Percentiles rank a stretch among this genome's conserved stretches.
phyloP scores from a whole-genome alignment of 2,329 filamentous ascomycete genomes.

The Verticillium tricorpus region DNA sequence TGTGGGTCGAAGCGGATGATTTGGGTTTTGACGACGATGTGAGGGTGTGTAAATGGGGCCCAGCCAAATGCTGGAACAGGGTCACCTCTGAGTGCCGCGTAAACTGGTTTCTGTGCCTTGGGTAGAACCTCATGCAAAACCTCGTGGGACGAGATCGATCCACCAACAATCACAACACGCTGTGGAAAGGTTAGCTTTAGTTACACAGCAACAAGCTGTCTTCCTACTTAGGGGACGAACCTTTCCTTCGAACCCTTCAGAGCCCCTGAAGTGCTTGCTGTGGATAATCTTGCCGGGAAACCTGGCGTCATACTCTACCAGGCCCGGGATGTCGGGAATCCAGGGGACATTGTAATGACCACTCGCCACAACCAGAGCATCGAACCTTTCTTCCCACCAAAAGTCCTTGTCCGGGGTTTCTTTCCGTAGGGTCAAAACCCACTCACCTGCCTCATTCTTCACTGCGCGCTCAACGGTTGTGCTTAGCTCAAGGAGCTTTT shows the following conservation, averaged over 20 bases:
- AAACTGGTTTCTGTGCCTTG: slow-evolving; percentile 39
- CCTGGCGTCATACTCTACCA: slow-evolving; percentile 30
- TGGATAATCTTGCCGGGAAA: slow-evolving; percentile 34
- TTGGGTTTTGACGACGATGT: slow-evolving; percentile 36
- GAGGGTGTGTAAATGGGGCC: slow-evolving; percentile 50
- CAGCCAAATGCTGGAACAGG: slow-evolving; percentile 49
- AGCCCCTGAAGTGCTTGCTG: slow-evolving; percentile 31
- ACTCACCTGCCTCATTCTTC: slow-evolving; percentile 35
- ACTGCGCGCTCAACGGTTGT: slow-evolving; percentile 54
- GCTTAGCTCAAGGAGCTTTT: slow-evolving; percentile 37
- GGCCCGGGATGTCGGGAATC: slow-evolving; percentile 33
- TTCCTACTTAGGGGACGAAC: slow-evolving; percentile 1
- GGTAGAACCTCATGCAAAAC: slow-evolving; percentile 48
- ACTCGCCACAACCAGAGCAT: slow-evolving; percentile 34
- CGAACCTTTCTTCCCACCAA: slow-evolving; percentile 34
- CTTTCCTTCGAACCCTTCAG: slow-evolving; percentile 18
- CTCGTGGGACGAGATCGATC: slow-evolving; percentile 53
- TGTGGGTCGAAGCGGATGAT: slow-evolving; percentile 33
- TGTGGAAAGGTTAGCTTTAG: slow-evolving; percentile 14
- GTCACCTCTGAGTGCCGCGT: slow-evolving; percentile 41
- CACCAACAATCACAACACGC: slow-evolving; percentile 52
- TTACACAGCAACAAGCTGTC: too few species aligned
- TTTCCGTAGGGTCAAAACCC: slow-evolving; percentile 44
- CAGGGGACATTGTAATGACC: slow-evolving; percentile 36
- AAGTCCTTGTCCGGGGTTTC: slow-evolving; percentile 28